Evolutionary conservation across 2,329 filamentous ascomycete genomes (phyloP).

Genomic region (Chrysoporthe cubensis): DNA sequence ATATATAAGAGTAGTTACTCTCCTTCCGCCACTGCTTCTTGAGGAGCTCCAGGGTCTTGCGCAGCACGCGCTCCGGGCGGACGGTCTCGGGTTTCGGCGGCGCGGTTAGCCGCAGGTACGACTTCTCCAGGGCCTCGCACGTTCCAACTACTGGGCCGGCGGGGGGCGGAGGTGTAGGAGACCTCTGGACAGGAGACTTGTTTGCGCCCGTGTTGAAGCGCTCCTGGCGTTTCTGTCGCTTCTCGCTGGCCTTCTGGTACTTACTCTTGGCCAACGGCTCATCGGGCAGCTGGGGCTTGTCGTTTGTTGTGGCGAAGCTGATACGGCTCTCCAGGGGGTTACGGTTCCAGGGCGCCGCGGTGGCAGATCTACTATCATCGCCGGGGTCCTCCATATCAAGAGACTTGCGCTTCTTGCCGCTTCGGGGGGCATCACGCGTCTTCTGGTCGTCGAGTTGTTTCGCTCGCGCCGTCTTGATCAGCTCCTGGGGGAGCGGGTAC

Average conservation of each 20-base stretch:
- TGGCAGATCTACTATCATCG: slow-evolving; percentile 49
- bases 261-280: slow-evolving; percentile 67
- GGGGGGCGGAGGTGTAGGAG: slow-evolving; percentile 60
- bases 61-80: slow-evolving; percentile 78
- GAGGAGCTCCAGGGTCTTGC: slow-evolving; percentile 82
- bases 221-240: slow-evolving; percentile 68
- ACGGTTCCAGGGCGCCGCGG: slow-evolving; percentile 69
- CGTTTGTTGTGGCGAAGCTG: slow-evolving; percentile 60
- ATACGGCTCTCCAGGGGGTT: slow-evolving; percentile 75
- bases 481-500: slow-evolving; percentile 81
- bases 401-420: slow-evolving; percentile 80
- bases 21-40: slow-evolving; percentile 95
- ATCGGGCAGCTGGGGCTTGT: slow-evolving; percentile 49
- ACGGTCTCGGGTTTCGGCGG: slow-evolving; percentile 88
- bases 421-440: slow-evolving; percentile 23
- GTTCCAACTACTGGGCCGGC: slow-evolving; percentile 82
- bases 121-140: slow-evolving; percentile 85
- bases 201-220: slow-evolving; percentile 77
- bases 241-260: slow-evolving; percentile 85
- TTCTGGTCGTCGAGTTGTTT: slow-evolving; percentile 30
- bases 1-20: slow-evolving; percentile 95
- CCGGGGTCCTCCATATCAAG: slow-evolving; percentile 62
- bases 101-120: slow-evolving; percentile 89
- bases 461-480: slow-evolving; percentile 73
- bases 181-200: slow-evolving; percentile 50